Evolutionary conservation across 331 rosid species (phyloP).

Genomic region (Prunus yedoensis): DNA sequence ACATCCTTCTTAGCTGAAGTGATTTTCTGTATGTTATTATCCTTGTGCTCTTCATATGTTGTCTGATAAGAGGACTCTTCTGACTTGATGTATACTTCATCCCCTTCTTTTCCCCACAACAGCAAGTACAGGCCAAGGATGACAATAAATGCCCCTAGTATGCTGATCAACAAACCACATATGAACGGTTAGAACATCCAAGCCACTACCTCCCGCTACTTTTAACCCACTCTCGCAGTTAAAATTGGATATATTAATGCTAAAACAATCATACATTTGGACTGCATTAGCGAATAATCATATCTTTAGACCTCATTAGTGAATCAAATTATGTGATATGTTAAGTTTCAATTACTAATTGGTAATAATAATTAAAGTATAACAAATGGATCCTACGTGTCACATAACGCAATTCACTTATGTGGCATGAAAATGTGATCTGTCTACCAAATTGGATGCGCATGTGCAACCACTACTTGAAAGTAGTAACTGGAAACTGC

Average conservation of each 20-base stretch:
- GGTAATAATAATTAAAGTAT: too few species aligned
- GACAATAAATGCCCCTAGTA: conserved; percentile 17
- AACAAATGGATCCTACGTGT: not conserved
- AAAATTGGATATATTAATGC: too few species aligned
- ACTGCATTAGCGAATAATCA: too few species aligned
- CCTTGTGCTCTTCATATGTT: conserved; percentile 30
- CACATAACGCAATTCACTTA: not conserved
- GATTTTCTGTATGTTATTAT: conserved; percentile 14
- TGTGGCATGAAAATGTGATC: not conserved
- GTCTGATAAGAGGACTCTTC: conserved; percentile 28
- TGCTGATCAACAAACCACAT: conserved; percentile 10
- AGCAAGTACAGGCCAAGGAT: conserved; percentile 23
- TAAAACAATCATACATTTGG: too few species aligned
- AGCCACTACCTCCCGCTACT: not conserved
- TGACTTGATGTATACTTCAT: conserved; percentile 22
- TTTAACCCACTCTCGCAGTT: too few species aligned
- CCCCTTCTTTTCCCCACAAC: conserved; percentile 22
- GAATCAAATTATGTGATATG: too few species aligned
- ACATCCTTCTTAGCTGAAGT: conserved; percentile 16
- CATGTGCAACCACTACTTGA: too few species aligned
- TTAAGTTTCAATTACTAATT: too few species aligned
- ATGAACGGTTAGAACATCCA: not conserved
- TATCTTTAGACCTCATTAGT: too few species aligned
- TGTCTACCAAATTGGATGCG: too few species aligned
- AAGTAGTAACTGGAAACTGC: too few species aligned